phyloP scores from a whole-genome alignment of 192 early-diverging fungal genomes.

The Gigaspora rosea region DNA sequence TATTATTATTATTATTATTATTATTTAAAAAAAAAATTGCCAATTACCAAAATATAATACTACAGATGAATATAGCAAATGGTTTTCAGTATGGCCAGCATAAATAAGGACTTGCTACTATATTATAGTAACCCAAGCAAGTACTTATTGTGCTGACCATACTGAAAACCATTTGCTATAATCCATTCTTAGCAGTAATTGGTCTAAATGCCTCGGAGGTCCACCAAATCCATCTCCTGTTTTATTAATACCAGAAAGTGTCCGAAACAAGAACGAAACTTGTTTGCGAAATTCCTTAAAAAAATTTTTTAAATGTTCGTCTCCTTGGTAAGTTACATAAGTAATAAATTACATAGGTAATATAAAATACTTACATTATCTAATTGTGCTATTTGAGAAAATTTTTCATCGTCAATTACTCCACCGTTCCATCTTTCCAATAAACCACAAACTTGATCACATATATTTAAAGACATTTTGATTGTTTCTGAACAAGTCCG shows the following conservation, averaged over 20 bases:
- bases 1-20: too few species aligned
- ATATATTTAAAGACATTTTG: constrained; percentile 30
- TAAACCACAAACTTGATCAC: constrained; percentile 34
- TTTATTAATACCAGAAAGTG: constrained; percentile 36
- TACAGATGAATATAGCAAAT: too few species aligned
- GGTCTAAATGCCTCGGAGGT: constrained; percentile 36
- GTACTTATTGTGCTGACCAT: neutral
- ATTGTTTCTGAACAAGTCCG: constrained; percentile 29
- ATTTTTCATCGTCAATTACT: constrained; percentile 14
- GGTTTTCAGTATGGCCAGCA: too few species aligned
- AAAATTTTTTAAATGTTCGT: neutral
- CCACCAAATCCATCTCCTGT: constrained; percentile 34
- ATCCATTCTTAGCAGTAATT: constrained; percentile 42
- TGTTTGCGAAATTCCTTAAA: constrained; percentile 36
- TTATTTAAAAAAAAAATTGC: too few species aligned
- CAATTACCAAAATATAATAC: too few species aligned
- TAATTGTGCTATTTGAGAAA: constrained; percentile 25
- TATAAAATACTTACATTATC: constrained; percentile 36
- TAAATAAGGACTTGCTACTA: too few species aligned
- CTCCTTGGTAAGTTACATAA: too few species aligned
- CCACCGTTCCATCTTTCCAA: constrained; percentile 24
- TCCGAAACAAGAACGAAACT: constrained; percentile 33
- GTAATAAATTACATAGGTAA: neutral
- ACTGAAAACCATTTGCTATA: constrained; percentile 46
- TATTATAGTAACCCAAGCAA: too few species aligned